phyloP scores from a whole-genome alignment of 192 early-diverging fungal species.

The Backusella psychrophila region DNA sequence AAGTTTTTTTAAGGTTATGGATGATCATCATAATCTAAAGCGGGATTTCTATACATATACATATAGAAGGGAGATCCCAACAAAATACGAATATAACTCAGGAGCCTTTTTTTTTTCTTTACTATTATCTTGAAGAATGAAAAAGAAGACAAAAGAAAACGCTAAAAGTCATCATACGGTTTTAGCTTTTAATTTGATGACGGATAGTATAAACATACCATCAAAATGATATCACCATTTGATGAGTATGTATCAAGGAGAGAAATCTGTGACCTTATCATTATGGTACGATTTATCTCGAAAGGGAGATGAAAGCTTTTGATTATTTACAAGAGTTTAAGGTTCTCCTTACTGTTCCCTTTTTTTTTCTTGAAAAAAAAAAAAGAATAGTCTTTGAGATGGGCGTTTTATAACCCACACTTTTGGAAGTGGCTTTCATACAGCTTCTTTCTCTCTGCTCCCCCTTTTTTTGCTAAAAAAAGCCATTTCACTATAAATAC shows the following conservation, averaged over 20 bases:
- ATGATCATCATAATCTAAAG: neutral
- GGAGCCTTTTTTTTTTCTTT: neutral
- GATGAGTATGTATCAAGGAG: too few relatives aligned
- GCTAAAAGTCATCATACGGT: neutral
- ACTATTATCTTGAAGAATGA: neutral
- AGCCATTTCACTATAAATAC: neutral
- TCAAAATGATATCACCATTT: too few relatives aligned
- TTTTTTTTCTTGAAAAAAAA: neutral
- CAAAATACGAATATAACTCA: neutral
- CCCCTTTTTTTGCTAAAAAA: neutral
- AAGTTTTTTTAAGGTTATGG: neutral
- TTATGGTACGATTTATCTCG: too few relatives aligned
- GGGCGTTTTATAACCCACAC: neutral
- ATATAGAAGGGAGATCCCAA: neutral
- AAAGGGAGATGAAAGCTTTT: too few relatives aligned
- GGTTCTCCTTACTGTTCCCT: neutral
- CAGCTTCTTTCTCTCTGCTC: neutral
- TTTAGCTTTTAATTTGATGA: too few relatives aligned
- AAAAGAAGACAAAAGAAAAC: neutral
- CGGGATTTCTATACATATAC: neutral
- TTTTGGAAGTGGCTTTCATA: neutral
- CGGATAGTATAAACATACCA: too few relatives aligned
- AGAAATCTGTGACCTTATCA: too few relatives aligned
- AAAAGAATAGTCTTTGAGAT: neutral
- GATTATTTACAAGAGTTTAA: too few relatives aligned